Conservation (phyloP, 2,329 filamentous ascomycete genomes). For the Blumeria hordei region DNA sequence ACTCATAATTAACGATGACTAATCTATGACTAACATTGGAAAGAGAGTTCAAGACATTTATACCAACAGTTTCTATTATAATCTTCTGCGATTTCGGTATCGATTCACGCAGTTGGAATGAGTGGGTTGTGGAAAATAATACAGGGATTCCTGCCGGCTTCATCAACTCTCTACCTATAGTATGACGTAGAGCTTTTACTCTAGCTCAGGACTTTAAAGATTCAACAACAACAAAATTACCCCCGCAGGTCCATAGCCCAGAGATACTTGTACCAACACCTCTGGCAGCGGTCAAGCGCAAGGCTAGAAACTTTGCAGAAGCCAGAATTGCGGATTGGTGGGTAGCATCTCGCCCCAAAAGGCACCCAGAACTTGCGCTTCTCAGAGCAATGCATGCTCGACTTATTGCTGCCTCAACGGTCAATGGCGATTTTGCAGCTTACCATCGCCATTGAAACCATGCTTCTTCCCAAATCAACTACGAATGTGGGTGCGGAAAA, state of each 20-base stretch:
- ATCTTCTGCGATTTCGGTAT: too few species aligned
- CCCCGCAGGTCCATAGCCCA: background rate
- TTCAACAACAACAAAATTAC: too few species aligned
- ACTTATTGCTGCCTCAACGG: background rate
- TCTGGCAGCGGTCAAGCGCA: background rate
- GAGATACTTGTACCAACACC: background rate
- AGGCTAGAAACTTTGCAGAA: background rate
- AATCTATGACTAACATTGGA: too few species aligned
- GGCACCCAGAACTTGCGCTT: background rate
- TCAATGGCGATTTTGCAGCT: background rate
- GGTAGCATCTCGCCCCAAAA: background rate
- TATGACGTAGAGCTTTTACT: too few species aligned
- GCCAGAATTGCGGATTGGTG: background rate
- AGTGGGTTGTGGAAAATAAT: too few species aligned
- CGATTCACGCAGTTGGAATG: too few species aligned
- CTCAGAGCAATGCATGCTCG: background rate
- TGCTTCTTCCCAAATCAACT: background rate
- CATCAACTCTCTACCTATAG: too few species aligned
- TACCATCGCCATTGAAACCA: background rate
- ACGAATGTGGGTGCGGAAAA: background rate
- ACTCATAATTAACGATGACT: too few species aligned
- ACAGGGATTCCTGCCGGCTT: too few species aligned
- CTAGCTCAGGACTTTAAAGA: too few species aligned
- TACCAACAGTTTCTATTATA: too few species aligned
- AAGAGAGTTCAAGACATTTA: too few species aligned